Evolutionary conservation across 495 filamentous ascomycete genomes (phyloP), one percentile per base, ranked within the genome.

Genomic region (Penicillium daleae): DNA sequence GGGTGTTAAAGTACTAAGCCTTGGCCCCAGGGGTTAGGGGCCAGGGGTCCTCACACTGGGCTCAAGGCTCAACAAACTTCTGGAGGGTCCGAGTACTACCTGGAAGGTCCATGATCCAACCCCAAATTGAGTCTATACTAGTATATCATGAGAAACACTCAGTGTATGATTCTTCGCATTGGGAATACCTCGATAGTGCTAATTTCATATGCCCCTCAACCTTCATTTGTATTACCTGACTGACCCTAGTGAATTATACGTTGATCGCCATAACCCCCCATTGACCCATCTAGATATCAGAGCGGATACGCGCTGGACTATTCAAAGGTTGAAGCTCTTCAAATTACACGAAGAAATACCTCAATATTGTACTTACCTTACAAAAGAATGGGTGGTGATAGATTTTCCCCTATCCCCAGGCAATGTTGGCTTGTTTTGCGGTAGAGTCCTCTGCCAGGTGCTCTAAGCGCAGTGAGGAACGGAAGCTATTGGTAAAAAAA

Each of bases 1-100:
- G 10, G 89, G 69, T 91, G 42, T 46, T 46, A 46, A 12, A 12
- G 42, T 46, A 46, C 42, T 46, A 46, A 46, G 42, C 42, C 42
- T 46, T 46, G 42, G 42, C 42, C 42, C 42, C 42, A 46, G 42
- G 42, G 42, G 42, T n/a, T 46, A 46, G 42, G 42, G 42, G 42
- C 42, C 42, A 46, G 42, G 42, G 42, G 17, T 46, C 42, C 7
- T 46, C 42, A 46, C 42, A 46, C 42, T 22, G 42, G 42, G 42
- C 42, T 46, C 42, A 46, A 46, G 42, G 42, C 42, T 46, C 42
- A 46, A 46, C 42, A 46, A 46, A 46, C 42, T 46, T 22, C 42
- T 46, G 42, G 21, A 46, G 42, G 9, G 42, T 19, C 42, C 42
- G 42, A 46, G 21, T 12, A 46, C 42, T 46, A 46, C 42, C 42